phyloP scores from a whole-genome alignment of 2,329 filamentous ascomycete genomes.

The Penicillium palitans region DNA sequence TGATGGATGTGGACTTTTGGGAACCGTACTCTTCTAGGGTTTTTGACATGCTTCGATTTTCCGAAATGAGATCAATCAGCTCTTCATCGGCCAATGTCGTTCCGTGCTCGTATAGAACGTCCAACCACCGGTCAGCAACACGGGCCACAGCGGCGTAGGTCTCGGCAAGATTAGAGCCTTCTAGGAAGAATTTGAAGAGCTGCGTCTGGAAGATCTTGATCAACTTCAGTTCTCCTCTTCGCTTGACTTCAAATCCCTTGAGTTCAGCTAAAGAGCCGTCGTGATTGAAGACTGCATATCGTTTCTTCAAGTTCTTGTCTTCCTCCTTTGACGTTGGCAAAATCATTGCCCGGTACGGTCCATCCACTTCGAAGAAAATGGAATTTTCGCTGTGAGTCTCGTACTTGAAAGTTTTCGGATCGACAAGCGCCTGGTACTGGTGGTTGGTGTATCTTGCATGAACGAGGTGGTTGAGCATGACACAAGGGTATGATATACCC shows the following conservation, averaged over 20 bases:
- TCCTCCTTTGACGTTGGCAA: constrained; percentile 97
- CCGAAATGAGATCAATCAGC: constrained; percentile 98
- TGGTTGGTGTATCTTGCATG: constrained; percentile 95
- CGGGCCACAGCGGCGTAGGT: constrained; percentile 91
- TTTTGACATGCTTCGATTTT: constrained; percentile 98
- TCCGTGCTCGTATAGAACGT: constrained; percentile 87
- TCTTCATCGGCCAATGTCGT: constrained; percentile 92
- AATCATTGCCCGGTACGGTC: constrained; percentile 96
- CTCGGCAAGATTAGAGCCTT: constrained; percentile 81
- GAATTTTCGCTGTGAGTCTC: constrained; percentile 98
- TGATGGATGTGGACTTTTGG: constrained; percentile 99
- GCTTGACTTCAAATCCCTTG: constrained; percentile 97
- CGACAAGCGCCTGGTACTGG: constrained; percentile 88
- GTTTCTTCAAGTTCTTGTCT: constrained; percentile 99
- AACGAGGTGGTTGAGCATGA: constrained; percentile 98
- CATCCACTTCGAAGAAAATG: constrained; percentile 99
- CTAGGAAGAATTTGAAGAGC: constrained; percentile 98
- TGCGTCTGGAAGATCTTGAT: constrained; percentile 99
- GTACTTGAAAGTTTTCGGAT: constrained; percentile 79
- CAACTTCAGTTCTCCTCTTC: constrained; percentile 94
- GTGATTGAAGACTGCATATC: constrained; percentile 98
- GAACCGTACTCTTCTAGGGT: constrained; percentile 92
- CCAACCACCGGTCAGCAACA: constrained; percentile 94
- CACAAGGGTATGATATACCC: constrained; percentile 94
- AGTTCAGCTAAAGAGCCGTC: constrained; percentile 92